These are phyloP conservation scores for Nymphaea colorata DNA, from an alignment of 164 flowering plant genomes.

Conservation along the genomic window DNA sequence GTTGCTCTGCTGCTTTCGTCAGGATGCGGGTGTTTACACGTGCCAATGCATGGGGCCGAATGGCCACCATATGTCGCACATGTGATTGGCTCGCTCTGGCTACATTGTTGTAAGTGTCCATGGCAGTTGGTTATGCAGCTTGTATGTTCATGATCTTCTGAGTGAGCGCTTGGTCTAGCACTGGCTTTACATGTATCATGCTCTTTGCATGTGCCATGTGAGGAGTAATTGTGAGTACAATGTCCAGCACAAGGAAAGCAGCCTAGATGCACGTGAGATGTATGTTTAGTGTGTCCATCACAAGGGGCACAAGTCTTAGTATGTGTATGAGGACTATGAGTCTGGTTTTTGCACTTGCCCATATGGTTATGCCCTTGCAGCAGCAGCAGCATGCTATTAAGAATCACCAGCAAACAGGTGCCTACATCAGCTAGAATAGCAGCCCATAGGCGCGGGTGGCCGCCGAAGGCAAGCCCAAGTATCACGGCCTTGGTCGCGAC, in stretches of 20 bases:
- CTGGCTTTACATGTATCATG: not conserved
- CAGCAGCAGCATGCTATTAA: constrained; percentile 79
- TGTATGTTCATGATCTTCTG: not conserved
- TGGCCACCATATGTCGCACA: not conserved
- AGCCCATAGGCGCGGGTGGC: constrained; percentile 88
- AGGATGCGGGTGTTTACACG: not conserved
- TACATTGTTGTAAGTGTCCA: not conserved
- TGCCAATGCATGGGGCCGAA: not conserved
- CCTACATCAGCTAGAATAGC: constrained; percentile 87
- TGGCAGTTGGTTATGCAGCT: not conserved
- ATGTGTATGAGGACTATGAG: not conserved
- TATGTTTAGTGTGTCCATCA: not conserved
- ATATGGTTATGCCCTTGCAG: not conserved
- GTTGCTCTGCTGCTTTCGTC: not conserved
- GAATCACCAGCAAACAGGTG: constrained; percentile 73
- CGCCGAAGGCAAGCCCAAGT: constrained; percentile 54
- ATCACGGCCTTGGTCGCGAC: constrained; percentile 52
- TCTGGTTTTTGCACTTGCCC: not conserved
- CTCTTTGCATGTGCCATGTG: not conserved
- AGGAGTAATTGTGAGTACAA: not conserved
- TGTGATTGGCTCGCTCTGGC: not conserved
- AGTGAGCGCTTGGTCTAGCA: not conserved
- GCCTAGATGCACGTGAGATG: not conserved
- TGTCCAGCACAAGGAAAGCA: not conserved
- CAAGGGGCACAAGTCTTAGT: not conserved